These are phyloP conservation scores for Syncephalastrum racemosum DNA, from an alignment of 371 early-diverging fungal species.

Conservation along the genomic window DNA sequence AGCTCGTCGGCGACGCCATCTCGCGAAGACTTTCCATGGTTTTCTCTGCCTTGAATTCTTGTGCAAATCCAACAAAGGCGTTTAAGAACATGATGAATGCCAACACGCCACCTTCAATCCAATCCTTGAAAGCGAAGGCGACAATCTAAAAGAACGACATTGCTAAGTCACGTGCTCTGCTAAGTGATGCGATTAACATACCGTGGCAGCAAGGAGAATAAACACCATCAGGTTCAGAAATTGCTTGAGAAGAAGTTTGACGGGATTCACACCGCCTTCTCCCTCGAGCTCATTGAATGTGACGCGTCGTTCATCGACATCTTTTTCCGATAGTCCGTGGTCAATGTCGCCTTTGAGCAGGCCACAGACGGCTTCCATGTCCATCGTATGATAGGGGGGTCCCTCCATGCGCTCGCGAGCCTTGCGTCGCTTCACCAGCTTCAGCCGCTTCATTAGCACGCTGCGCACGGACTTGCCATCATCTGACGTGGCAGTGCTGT, in stretches of 20 bases:
- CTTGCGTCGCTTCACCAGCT: slow-evolving; percentile 28
- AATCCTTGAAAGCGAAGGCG: slow-evolving; percentile 63
- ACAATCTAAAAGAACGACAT: slow-evolving; percentile 33
- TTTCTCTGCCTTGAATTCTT: slow-evolving; percentile 89
- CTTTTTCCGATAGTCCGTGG: slow-evolving; percentile 60
- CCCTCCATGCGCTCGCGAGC: slow-evolving; percentile 27
- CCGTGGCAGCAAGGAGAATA: slow-evolving; percentile 75
- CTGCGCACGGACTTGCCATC: slow-evolving; percentile 37
- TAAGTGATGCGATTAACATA: slow-evolving; percentile 8
- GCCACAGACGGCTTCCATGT: slow-evolving; percentile 53
- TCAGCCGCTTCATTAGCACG: slow-evolving; percentile 36
- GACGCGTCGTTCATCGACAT: slow-evolving; percentile 47
- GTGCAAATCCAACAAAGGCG: slow-evolving; percentile 82
- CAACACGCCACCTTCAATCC: slow-evolving; percentile 72
- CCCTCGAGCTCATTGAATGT: slow-evolving; percentile 71
- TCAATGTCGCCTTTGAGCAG: slow-evolving; percentile 58
- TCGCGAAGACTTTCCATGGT: slow-evolving; percentile 88
- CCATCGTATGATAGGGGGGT: slow-evolving; percentile 56
- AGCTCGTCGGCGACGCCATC: slow-evolving; percentile 80
- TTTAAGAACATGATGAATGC: slow-evolving; percentile 78
- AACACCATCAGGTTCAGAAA: slow-evolving; percentile 83
- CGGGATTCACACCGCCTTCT: slow-evolving; percentile 62
- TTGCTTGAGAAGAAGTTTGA: slow-evolving; percentile 72
- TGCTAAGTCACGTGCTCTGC: background rate
- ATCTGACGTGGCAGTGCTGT: slow-evolving; percentile 30